Evolutionary conservation across 2,329 filamentous ascomycete genomes (phyloP).

Genomic region (Blastomyces percursus): DNA sequence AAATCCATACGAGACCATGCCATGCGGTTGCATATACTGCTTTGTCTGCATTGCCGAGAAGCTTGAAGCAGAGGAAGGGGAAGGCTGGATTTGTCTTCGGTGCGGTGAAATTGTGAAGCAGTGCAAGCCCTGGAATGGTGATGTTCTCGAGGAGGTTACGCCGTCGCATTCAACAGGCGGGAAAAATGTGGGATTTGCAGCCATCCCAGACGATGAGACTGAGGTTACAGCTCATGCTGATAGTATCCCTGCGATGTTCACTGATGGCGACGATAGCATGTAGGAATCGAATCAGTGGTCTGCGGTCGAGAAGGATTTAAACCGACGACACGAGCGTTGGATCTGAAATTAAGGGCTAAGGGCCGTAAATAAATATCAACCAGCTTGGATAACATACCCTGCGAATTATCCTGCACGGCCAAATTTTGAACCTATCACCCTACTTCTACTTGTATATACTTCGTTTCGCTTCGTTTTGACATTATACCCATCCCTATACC

Average conservation of each 20-base stretch:
- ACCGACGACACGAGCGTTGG: constrained; percentile 15
- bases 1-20: constrained; percentile 84
- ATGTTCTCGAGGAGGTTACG: constrained; percentile 51
- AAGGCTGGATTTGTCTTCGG: constrained; percentile 83
- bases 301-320: constrained; percentile 22
- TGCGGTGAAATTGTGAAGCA: constrained; percentile 76
- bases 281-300: constrained; percentile 31
- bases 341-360: constrained; percentile 5
- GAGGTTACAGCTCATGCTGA: constrained; percentile 15
- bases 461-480: not conserved
- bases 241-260: constrained; percentile 18
- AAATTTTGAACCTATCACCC: not conserved
- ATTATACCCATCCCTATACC: not conserved
- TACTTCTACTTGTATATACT: not conserved
- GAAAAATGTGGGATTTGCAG: constrained; percentile 34
- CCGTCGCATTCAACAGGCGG: constrained; percentile 24
- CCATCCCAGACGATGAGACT: constrained; percentile 15
- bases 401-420: not conserved
- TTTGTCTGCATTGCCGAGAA: constrained; percentile 89
- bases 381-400: not conserved
- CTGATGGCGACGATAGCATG: constrained; percentile 25
- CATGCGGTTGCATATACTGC: constrained; percentile 89
- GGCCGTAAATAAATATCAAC: not conserved
- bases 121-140: constrained; percentile 84
- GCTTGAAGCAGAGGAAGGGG: constrained; percentile 83